phyloP scores from a whole-genome alignment of 176 grass and related monocot species.

The Zizania latifolia region DNA sequence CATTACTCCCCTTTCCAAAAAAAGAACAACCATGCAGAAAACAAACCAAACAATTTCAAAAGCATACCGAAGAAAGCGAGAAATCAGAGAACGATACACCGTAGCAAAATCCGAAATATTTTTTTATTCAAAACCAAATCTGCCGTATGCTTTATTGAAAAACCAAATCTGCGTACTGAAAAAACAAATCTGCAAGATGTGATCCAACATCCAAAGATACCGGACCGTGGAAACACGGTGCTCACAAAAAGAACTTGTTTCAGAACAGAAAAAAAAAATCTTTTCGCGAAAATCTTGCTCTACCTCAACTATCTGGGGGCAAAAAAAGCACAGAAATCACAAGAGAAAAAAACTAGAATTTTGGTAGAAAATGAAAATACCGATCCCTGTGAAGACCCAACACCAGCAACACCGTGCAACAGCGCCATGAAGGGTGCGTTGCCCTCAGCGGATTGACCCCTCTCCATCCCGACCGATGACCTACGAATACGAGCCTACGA shows the following conservation, averaged over 20 bases:
- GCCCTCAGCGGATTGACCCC: neutral
- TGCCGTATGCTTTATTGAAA: no score
- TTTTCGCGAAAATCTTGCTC: no score
- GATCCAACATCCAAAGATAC: neutral
- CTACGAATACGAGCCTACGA: no score
- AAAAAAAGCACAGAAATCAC: neutral
- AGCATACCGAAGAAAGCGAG: neutral
- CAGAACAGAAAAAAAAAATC: neutral
- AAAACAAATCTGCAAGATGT: neutral
- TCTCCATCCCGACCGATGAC: neutral
- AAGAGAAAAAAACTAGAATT: neutral
- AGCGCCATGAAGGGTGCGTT: neutral
- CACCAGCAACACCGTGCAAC: neutral
- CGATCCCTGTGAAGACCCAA: neutral
- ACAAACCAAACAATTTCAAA: neutral
- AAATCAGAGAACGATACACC: neutral
- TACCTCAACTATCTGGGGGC: neutral
- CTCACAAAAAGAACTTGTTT: neutral
- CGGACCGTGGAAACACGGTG: neutral
- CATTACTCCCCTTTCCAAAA: neutral
- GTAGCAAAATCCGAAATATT: neutral
- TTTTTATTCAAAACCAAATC: no score
- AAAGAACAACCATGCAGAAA: neutral
- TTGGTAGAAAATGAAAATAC: neutral
- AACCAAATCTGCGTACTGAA: neutral